Evolutionary conservation across 2,329 filamentous ascomycete genomes (phyloP), one percentile per base, ranked within the genome.

Genomic region (Septoria petroselini): DNA sequence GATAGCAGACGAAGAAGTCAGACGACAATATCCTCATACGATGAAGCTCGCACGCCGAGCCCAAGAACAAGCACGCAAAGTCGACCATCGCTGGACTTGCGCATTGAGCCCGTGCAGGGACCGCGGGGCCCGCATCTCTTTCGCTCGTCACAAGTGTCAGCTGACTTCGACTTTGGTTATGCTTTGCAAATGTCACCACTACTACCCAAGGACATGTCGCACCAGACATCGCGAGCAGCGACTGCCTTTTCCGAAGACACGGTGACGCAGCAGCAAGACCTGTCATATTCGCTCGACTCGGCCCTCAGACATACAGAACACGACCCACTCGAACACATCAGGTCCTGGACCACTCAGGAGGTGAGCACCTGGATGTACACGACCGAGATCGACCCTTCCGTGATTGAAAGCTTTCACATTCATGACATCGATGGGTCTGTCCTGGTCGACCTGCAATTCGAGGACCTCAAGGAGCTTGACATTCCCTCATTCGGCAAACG

Each of bases 371-470:
- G 88, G 81, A 93, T 96, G 89, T 80, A 84, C 63, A 82, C 88
- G 67, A 81, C 84, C 37, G 89, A 88, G 60, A 83, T 95, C 65
- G 91, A 95, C 66, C 73, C 82, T 43, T 73, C 78, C 5, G 78
- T 91, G 42, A 84, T 93, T 8, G 84, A 94, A 63, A 88, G 86
- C 60, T 96, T 98, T 63, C 79, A 91, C 54, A 81, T 86, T 62
- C 94, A 98, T 68, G 91, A 98, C 65, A 96, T 98, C 68, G 89
- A 85, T 19, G 91, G 91, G 11, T 78, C 83, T 3, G 88, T 97
- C 48, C 74, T 97, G 15, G 83, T 95, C 44, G 90, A 91, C n/a
- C 74, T 98, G 35, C 90, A 95, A 65, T 91, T 91, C 60, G 89
- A 95, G 57, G 91, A 93, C 62, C 73, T 93, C 49, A 85, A 85